Percentiles rank a stretch among this genome's conserved stretches.
phyloP scores from a whole-genome alignment of 176 grass and related monocot species.

The Tillandsia fasciculata region DNA sequence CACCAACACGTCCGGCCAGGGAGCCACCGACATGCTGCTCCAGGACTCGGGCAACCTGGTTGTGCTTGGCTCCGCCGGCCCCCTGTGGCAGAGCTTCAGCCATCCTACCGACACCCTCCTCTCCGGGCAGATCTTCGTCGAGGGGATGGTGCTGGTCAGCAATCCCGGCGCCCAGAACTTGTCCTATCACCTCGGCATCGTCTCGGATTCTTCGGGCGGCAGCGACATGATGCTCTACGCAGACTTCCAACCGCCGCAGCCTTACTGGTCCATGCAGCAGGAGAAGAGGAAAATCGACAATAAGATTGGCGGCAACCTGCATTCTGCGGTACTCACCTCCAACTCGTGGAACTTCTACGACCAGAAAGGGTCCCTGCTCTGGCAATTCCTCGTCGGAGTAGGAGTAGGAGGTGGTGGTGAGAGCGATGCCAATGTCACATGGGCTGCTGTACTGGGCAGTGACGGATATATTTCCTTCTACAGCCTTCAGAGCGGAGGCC shows the following conservation, averaged over 20 bases:
- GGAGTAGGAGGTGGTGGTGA: background rate
- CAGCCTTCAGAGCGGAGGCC: slow-evolving; percentile 27
- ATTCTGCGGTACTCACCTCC: slow-evolving; percentile 51
- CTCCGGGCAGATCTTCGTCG: slow-evolving; percentile 54
- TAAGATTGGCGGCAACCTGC: slow-evolving; percentile 28
- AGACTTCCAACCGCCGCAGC: slow-evolving; percentile 41
- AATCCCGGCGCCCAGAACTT: slow-evolving; percentile 37
- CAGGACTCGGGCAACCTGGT: slow-evolving; percentile 70
- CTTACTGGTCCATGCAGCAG: slow-evolving; percentile 64
- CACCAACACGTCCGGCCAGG: slow-evolving; percentile 45
- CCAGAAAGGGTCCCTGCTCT: slow-evolving; percentile 33
- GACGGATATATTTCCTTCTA: slow-evolving; percentile 55
- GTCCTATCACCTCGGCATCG: slow-evolving; percentile 58
- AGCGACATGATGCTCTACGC: slow-evolving; percentile 55
- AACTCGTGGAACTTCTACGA: slow-evolving; percentile 77
- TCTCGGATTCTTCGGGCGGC: slow-evolving; percentile 19
- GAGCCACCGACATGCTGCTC: slow-evolving; percentile 42
- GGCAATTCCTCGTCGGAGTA: slow-evolving; percentile 31
- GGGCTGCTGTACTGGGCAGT: slow-evolving; percentile 34
- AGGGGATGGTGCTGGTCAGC: slow-evolving; percentile 54
- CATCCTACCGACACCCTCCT: slow-evolving; percentile 80
- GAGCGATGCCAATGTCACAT: slow-evolving; percentile 34
- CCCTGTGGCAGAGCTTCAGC: slow-evolving; percentile 84
- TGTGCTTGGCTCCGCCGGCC: slow-evolving; percentile 46
- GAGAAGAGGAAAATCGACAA: slow-evolving; percentile 43